phyloP scores from a whole-genome alignment of 495 filamentous ascomycete species.

The Podospora comata region DNA sequence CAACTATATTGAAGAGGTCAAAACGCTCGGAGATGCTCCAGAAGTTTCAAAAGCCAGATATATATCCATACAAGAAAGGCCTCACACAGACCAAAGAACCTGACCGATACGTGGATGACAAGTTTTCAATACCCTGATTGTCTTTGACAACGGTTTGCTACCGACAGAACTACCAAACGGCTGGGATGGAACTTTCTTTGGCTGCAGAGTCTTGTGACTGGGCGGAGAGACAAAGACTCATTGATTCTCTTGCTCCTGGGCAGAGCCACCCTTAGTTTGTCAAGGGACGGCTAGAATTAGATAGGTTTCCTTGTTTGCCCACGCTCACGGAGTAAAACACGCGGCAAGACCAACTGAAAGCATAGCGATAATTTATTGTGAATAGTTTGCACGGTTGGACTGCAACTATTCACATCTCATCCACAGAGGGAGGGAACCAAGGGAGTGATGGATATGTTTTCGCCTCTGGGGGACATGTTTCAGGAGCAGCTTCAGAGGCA shows the following conservation, averaged over 20 bases:
- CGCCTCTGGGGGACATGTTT: not conserved
- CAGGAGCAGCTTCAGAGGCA: conserved; percentile 5
- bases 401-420: not conserved
- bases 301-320: not conserved
- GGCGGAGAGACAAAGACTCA: not conserved
- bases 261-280: not conserved
- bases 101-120: no score
- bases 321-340: not conserved
- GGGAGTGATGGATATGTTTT: not conserved
- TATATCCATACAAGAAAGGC: no score
- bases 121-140: no score
- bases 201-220: no score
- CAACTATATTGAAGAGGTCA: no score
- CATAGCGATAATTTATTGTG: not conserved
- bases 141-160: no score
- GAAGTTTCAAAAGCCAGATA: no score
- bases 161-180: no score
- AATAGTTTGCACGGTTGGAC: not conserved
- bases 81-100: no score
- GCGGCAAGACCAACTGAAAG: not conserved
- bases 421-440: not conserved
- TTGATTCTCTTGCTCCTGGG: not conserved
- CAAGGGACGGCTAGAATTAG: not conserved
- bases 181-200: no score
- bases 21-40: no score